Evolutionary conservation across 202 grass and related monocot species (phyloP), one percentile per base, ranked within the genome.

Genomic region (Schoenoplectus triqueter): DNA sequence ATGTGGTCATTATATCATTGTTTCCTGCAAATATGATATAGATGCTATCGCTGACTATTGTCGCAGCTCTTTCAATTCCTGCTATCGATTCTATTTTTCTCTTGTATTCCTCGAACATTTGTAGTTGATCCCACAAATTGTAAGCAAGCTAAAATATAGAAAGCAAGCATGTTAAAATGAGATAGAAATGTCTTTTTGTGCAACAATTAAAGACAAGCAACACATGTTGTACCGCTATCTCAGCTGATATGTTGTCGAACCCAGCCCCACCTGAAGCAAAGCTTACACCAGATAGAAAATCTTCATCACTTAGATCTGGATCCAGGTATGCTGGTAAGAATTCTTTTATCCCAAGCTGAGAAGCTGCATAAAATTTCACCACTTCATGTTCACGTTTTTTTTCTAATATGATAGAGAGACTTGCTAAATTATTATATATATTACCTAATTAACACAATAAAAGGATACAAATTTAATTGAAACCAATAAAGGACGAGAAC

Each of bases 211-310:
- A 60, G 60, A 57, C 44, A 57, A 39, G 10, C 50, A 13, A 56
- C 41, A 48, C 44, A 54, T 54, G 50, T 3, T 49, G 5, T 86
- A 90, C 88, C 56, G 86, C 78, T 1, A 93, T n/a, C 0, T 76
- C n/a, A 1, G 94, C 86, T 0, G 94, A 92, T 2, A 92, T 81
- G n/a, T 90, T 89, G 71, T 97, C 94, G 57, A 89, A 97, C 0
- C 94, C 92, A 0, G 92, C 88, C 17, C 90, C 94, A 0, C 92
- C 90, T 0, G 94, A 97, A 17, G 92, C 92, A 85, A 97, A 97
- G 92, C 94, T 92, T 0, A 94, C 85, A 13, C 92, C 92, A 4
- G 92, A 94, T 4, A 85, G 72, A 2, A 97, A 78, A 18, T 97
- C 94, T 13, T 92, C 87, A 2, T 89, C 82, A 17, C 81, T 90